Conservation (phyloP, 2,329 filamentous ascomycete species). For the Xylaria sp. region DNA sequence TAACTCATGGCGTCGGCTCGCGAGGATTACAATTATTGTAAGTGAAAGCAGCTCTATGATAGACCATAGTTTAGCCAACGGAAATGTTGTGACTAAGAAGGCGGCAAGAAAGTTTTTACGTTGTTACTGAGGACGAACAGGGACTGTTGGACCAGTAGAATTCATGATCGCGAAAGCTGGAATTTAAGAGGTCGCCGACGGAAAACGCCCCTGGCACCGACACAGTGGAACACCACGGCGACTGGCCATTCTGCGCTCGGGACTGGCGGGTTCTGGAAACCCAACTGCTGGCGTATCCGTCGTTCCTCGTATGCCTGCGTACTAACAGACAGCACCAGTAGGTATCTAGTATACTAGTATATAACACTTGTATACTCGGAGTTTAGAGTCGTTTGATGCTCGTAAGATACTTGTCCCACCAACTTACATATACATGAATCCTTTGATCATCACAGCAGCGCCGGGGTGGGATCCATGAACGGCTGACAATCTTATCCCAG, state of each 20-base stretch:
- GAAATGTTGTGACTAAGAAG: conserved; percentile 36
- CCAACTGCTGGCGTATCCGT: background rate
- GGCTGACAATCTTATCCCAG: conserved; percentile 6
- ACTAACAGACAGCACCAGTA: background rate
- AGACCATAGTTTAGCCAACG: conserved; percentile 6
- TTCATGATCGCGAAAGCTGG: conserved; percentile 28
- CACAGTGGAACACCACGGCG: conserved; percentile 35
- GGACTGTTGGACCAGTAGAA: conserved; percentile 39
- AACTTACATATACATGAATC: background rate
- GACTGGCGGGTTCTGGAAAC: conserved; percentile 7
- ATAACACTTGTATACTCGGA: background rate
- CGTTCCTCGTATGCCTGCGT: background rate
- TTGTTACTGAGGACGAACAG: conserved; percentile 27
- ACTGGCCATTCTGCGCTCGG: conserved; percentile 14
- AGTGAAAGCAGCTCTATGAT: conserved; percentile 9
- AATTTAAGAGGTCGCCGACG: conserved; percentile 40
- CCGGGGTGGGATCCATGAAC: background rate
- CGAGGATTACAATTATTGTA: background rate
- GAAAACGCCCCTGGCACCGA: conserved; percentile 36
- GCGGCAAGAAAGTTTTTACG: conserved; percentile 14
- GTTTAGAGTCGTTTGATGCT: background rate
- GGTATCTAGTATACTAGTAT: background rate
- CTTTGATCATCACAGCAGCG: background rate
- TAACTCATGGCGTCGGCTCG: background rate
- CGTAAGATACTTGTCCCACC: conserved; percentile 6